Evolutionary conservation across 208 protist species (phyloP).

Genomic region (Porcisia deanei): DNA sequence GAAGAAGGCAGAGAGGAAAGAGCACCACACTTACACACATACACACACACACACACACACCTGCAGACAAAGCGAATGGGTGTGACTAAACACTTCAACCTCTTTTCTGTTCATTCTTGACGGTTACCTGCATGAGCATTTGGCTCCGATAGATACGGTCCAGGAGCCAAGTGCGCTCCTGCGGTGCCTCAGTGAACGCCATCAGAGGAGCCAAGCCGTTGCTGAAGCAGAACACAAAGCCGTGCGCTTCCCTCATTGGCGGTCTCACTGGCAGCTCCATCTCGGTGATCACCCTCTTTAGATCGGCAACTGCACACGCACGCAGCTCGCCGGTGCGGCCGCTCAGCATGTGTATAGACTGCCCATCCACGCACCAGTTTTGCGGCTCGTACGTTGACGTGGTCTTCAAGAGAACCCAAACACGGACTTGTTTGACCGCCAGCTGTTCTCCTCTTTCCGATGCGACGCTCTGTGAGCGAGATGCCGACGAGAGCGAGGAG

Average conservation of each 20-base stretch:
- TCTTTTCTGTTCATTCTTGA: background rate
- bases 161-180: conserved; percentile 15
- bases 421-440: background rate
- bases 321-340: background rate
- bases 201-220: conserved; percentile 8
- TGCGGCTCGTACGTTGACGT: conserved; percentile 13
- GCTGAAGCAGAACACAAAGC: conserved; percentile 19
- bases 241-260: conserved; percentile 5
- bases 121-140: conserved; percentile 12
- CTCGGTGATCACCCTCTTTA: conserved; percentile 5
- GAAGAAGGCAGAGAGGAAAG: background rate
- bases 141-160: conserved; percentile 17
- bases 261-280: conserved; percentile 25
- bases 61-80: background rate
- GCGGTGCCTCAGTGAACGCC: conserved; percentile 16
- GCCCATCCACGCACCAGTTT: conserved; percentile 13
- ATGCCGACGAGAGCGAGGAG: background rate
- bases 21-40: background rate
- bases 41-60: background rate
- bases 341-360: conserved; percentile 7
- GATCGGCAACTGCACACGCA: conserved; percentile 7
- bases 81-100: background rate
- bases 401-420: conserved; percentile 4
- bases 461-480: background rate
- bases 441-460: background rate